Evolutionary conservation across 768 basidiomycete species (phyloP), one percentile per base, ranked within the genome.

Genomic region (Phanerochaete sordida): DNA sequence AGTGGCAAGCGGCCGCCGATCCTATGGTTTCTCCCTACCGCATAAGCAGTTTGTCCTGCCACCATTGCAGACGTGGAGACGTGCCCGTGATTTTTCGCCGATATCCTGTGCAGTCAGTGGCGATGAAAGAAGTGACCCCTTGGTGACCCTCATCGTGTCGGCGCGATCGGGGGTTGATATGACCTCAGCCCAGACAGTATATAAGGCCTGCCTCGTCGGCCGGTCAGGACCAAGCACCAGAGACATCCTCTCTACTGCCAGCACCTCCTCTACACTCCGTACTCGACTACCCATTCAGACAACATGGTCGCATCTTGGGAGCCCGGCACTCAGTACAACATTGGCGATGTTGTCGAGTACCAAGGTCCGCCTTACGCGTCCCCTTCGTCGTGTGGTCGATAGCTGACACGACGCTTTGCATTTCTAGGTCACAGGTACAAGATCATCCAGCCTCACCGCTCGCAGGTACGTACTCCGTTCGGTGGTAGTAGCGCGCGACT

Each of bases 391-490:
- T 19, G 4, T 19, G 11, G 9, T 55, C 24, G 8, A 31, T 30
- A 6, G 19, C 56, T 66, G 21, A 27, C 16, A 53, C 56, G 45
- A 23, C 35, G 49, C 30, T 6, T 44, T 19, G 57, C 45, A 45
- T 35, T 49, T 44, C 19, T 64, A 86, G 87, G 82, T 43, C 69
- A 72, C 62, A 73, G 71, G 44, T 91, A 90, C 77, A 85, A 83
- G 72, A 86, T 86, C 72, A 83, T 90, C 63, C 88, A 90, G 67
- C 75, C 86, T 9, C 90, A 91, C 74, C 73, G 68, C 56, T 88
- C 89, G 11, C 39, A 43, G 39, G 39, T 43, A 43, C 39, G 39
- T 11, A 16, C 19, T 19, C 8, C 19, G 8, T 19, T 43, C 8
- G 4, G 7, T 16, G 7, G 39, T 16, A 19, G 19, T 16, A 11